phyloP scores from a whole-genome alignment of 192 early-diverging fungal species.

The Pecoramyces ruminantium region DNA sequence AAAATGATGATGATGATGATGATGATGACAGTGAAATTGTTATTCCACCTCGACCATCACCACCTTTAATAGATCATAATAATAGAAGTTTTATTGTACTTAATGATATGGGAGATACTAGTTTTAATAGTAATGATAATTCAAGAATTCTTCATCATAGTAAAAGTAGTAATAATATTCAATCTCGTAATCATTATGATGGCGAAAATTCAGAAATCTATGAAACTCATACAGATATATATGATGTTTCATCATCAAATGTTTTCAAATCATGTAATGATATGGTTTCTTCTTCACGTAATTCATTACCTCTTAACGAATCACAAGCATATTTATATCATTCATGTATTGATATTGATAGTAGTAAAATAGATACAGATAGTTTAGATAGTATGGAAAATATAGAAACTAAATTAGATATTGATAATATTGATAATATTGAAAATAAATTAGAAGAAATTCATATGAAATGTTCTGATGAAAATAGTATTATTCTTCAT shows the following conservation, averaged over 20 bases:
- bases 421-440: background rate
- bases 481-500: background rate
- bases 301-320: background rate
- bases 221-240: background rate
- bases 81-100: background rate
- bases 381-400: background rate
- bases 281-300: background rate
- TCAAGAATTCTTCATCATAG: background rate
- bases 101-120: background rate
- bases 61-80: background rate
- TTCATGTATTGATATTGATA: background rate
- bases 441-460: background rate
- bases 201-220: background rate
- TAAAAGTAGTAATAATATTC: background rate
- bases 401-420: background rate
- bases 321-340: background rate
- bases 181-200: background rate
- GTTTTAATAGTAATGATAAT: background rate
- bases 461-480: background rate
- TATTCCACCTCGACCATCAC: background rate
- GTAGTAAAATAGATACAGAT: background rate
- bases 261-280: background rate
- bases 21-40: too few relatives aligned
- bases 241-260: background rate
- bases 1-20: background rate